Evolutionary conservation across 257 asterid species (phyloP).

Genomic region (Fraxinus quadrangulata): DNA sequence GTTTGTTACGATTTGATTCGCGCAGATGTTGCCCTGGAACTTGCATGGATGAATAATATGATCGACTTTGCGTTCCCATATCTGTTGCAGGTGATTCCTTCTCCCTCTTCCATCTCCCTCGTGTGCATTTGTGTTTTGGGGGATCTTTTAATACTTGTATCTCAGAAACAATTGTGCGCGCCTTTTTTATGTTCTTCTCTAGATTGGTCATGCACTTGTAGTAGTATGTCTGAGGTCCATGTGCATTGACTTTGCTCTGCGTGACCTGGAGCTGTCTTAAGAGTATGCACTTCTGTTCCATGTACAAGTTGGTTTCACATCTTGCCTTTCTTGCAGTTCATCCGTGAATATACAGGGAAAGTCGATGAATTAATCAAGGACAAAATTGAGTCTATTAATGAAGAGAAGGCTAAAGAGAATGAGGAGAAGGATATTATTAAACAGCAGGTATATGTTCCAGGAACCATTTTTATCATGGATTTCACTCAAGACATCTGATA

Average conservation of each 20-base stretch:
- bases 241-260: not conserved
- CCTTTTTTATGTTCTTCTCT: not conserved
- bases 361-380: conserved; percentile 60
- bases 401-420: conserved; percentile 50
- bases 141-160: not conserved
- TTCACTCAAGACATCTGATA: not conserved
- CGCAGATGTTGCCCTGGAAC: conserved; percentile 83
- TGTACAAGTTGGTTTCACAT: not conserved
- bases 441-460: conserved; percentile 45
- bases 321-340: conserved; percentile 40
- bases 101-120: not conserved
- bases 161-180: not conserved
- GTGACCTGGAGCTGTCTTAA: not conserved
- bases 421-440: conserved; percentile 57
- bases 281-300: not conserved
- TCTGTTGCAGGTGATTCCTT: conserved; percentile 72
- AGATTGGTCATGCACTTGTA: not conserved
- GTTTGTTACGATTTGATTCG: conserved; percentile 93
- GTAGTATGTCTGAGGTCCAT: not conserved
- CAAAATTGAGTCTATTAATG: conserved; percentile 51
- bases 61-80: conserved; percentile 90
- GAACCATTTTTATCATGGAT: not conserved
- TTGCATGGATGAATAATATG: conserved; percentile 95
- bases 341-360: conserved; percentile 58
- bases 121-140: not conserved